Base-by-base conservation (phyloP, 225 moss, liverwort and hornwort species). In the Straminergon stramineum region DNA sequence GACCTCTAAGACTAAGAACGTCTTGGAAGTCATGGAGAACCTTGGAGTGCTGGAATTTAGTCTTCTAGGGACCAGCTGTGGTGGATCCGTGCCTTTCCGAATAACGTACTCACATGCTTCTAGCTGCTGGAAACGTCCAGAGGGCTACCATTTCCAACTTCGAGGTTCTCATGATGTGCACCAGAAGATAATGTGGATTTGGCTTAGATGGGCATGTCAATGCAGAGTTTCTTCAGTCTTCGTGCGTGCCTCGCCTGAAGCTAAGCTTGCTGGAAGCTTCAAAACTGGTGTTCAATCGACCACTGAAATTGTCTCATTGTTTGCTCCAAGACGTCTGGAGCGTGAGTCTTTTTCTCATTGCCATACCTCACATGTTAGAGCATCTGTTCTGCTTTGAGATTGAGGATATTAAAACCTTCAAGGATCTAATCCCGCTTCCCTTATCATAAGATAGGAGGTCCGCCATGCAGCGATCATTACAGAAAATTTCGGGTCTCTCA, bases 21-120 rank as follows among this genome's bases (percentile, higher is more conserved):
- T 95, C 4, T 83, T 86, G 89, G 89, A 92, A 86, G 90, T 94
- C 82, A 89, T 96, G 68, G 90, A 93, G 77, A 90, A 90, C 67
- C 91, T 95, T 19, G 87, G 85, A 89, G 93, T 95, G 56, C 83
- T 86, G 68, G 93, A 89, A 82, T 94, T 93, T 75, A 95, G 90
- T 85, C 66, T 95, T 34, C 68, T 92, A 32, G 94, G 93, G 32
- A 94, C 92, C 32, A 95, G 95, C 90, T 96, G 95, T 79, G 94
- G 94, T 52, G 94, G 93, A 56, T 95, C 94, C 77, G 94, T 94
- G 43, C 92, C 94, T 15, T 95, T 95, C 88, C 88, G 95, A 92
- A 83, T 93, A 34, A 94, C 48, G 48, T 48, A 48, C 94, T 51
- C 95, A 95, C 77, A 85, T 94, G 93, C 92, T 94, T 83, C 94